Base-by-base conservation (phyloP, 2,329 filamentous ascomycete genomes). In the Pseudogymnoascus sp. region DNA sequence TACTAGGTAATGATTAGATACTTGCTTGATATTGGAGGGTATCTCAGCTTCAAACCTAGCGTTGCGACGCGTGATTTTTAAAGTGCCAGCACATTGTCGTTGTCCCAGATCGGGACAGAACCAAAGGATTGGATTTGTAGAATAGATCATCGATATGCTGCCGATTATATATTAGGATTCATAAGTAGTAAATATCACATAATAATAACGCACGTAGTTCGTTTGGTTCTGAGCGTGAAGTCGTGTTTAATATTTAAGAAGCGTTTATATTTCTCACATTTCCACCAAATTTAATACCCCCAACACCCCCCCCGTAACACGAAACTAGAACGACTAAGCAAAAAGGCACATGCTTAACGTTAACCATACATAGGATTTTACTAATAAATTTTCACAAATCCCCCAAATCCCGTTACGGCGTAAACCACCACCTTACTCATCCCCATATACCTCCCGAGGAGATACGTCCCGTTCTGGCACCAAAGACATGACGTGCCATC, bases 241-340 rank as follows among this genome's bases (percentile, higher is more conserved):
- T 11, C 7, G 8, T 33, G n/a, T 16, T 53, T 16, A 53, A 33
- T 53, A 53, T 53, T 53, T 53, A n/a, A 12, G 46, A 3, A 31
- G n/a, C 26, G 5, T 53, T 53, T 53, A 53, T 53, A 53, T 53
- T 53, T 53, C 46, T 53, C 46, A 53, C n/a, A 53, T 33, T 53
- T 53, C 4, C n/a, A 53, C 46, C 46, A 11, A 53, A 53, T 50
- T 31, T 33, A 31, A 53, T 53, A 10, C 4, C n/a, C 16, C 8
- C 46, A 53, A 10, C 46, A 19, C 26, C 26, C 46, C 46, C 14
- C 24, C 46, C 46, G n/a, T 53, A 33, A 53, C 46, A 53, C 46
- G n/a, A 53, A 53, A 31, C 26, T 2, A 53, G 1, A 19, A 53
- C 46, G 26, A 33, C 46, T 33, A 33, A 53, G 46, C 46, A 53